phyloP scores from a whole-genome alignment of 75 land plant genomes.

The Pseudotsuga menziesii region DNA sequence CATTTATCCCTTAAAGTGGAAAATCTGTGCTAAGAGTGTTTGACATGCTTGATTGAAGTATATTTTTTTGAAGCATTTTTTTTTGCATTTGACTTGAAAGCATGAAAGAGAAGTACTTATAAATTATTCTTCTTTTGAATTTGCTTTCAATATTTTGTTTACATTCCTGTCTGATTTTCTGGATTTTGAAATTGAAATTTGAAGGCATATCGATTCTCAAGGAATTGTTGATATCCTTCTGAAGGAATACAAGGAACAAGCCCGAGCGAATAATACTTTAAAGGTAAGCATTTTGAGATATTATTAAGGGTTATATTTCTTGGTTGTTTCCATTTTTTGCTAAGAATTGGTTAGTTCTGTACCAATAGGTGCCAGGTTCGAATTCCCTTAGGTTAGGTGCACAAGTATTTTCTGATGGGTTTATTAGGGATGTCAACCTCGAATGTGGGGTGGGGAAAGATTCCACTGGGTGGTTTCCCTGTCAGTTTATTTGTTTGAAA shows the following conservation, averaged over 20 bases:
- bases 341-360: too few relatives aligned
- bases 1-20: too few relatives aligned
- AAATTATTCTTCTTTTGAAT: not conserved
- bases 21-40: not conserved
- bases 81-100: not conserved
- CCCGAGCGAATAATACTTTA: slow-evolving; percentile 84
- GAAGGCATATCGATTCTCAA: slow-evolving; percentile 20
- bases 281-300: slow-evolving; percentile 51
- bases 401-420: too few relatives aligned
- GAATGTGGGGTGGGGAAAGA: not conserved
- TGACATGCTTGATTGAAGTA: not conserved
- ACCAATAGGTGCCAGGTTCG: too few relatives aligned
- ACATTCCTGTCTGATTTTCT: not conserved
- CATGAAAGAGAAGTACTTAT: not conserved
- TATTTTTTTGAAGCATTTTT: not conserved
- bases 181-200: not conserved
- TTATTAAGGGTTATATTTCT: too few relatives aligned
- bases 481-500: not conserved
- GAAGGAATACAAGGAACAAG: slow-evolving; percentile 73
- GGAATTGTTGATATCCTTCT: slow-evolving; percentile 79
- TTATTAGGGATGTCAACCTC: too few relatives aligned
- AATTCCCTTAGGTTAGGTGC: too few relatives aligned
- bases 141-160: not conserved
- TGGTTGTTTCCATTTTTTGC: too few relatives aligned
- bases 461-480: not conserved